Conservation (phyloP, 2,329 filamentous ascomycete genomes). For the Aspergillus brasiliensis region DNA sequence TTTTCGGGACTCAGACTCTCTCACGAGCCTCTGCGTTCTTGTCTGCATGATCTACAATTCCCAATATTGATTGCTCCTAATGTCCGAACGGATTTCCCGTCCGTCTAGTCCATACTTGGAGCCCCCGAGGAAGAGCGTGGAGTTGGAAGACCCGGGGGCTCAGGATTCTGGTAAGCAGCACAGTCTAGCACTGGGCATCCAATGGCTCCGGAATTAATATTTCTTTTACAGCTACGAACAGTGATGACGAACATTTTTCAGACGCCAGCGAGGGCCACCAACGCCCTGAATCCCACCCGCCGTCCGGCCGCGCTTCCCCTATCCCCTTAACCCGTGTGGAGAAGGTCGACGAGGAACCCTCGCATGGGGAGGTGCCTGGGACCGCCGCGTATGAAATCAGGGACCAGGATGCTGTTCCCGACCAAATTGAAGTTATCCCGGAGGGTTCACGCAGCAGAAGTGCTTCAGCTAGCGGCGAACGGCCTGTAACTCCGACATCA, state of each 20-base stretch:
- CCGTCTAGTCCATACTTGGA: slow-evolving; percentile 49
- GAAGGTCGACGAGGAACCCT: slow-evolving; percentile 60
- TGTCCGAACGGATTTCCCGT: slow-evolving; percentile 42
- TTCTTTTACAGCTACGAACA: slow-evolving; percentile 48
- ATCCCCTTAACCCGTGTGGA: slow-evolving; percentile 66
- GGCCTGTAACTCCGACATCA: slow-evolving; percentile 53
- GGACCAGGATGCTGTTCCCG: slow-evolving; percentile 62
- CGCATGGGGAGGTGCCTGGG: slow-evolving; percentile 64
- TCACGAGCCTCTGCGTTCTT: neutral
- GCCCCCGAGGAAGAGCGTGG: slow-evolving; percentile 57
- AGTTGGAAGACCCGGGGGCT: slow-evolving; percentile 59
- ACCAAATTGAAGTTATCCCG: slow-evolving; percentile 63
- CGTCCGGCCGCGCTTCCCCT: slow-evolving; percentile 52
- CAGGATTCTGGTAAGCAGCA: slow-evolving; percentile 54
- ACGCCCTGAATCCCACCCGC: slow-evolving; percentile 36
- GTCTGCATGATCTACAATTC: slow-evolving; percentile 25
- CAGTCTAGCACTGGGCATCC: neutral
- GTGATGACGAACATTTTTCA: slow-evolving; percentile 65
- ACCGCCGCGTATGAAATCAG: slow-evolving; percentile 62
- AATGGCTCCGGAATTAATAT: neutral
- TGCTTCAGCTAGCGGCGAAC: slow-evolving; percentile 43
- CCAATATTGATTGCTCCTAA: slow-evolving; percentile 24
- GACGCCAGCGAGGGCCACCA: slow-evolving; percentile 62
- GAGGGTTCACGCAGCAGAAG: slow-evolving; percentile 46
- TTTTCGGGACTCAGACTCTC: slow-evolving; percentile 9